These are phyloP conservation scores for Anastatica hierochuntica DNA, from an alignment of 345 rosid genomes.

Conservation along the genomic window DNA sequence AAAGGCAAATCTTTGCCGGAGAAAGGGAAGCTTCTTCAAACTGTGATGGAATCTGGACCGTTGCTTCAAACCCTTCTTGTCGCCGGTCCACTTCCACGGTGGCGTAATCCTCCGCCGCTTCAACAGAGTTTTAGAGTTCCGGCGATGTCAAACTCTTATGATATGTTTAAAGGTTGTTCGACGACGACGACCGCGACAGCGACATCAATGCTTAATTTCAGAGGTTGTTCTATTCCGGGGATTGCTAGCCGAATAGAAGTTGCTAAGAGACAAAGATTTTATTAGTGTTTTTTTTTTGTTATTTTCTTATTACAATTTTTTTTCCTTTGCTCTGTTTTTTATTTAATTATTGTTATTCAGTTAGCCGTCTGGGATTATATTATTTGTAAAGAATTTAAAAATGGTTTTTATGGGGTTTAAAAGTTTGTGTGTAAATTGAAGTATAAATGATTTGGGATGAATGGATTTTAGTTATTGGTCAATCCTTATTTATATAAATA, in stretches of 20 bases:
- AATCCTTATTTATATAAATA: neutral
- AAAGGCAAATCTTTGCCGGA: constrained; percentile 53
- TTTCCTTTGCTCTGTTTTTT: neutral
- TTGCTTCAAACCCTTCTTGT: constrained; percentile 67
- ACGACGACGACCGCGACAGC: neutral
- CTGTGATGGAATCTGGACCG: constrained; percentile 70
- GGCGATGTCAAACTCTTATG: constrained; percentile 35
- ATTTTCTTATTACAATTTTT: neutral
- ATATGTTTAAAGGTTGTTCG: constrained; percentile 21
- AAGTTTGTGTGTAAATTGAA: constrained; percentile 14
- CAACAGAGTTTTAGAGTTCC: constrained; percentile 49
- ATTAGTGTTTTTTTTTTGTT: constrained; percentile 27
- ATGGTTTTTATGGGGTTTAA: neutral
- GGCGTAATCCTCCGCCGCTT: constrained; percentile 93
- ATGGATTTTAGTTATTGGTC: neutral
- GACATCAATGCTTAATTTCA: constrained; percentile 34
- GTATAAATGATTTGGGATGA: constrained; percentile 2
- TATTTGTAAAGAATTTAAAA: constrained; percentile 12
- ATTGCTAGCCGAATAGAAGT: constrained; percentile 30
- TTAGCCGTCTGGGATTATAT: constrained; percentile 6
- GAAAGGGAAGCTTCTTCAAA: constrained; percentile 61
- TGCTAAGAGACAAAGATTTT: constrained; percentile 54
- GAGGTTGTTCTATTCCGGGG: constrained; percentile 28
- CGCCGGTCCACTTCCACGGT: constrained; percentile 86
- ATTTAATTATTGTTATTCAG: neutral